Percentiles rank a stretch among this genome's conserved stretches.
phyloP scores from a whole-genome alignment of 768 basidiomycete genomes.

The Serendipita sp. region DNA sequence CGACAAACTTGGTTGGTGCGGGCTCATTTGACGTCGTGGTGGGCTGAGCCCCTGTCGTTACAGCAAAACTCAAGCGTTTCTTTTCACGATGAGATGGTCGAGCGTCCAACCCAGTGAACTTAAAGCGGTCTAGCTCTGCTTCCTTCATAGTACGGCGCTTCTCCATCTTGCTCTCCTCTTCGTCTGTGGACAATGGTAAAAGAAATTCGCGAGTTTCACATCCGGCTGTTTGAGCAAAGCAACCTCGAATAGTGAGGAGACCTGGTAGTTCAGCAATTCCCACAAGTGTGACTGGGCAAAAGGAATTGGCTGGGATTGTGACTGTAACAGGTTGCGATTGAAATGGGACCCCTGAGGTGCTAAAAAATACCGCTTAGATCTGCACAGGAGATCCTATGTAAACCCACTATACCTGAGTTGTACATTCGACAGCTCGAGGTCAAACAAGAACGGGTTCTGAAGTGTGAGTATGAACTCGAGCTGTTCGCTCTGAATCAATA shows the following conservation, averaged over 20 bases:
- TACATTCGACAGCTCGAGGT: slow-evolving; percentile 70
- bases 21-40: slow-evolving; percentile 18
- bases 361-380: slow-evolving; percentile 19
- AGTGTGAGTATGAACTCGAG: slow-evolving; percentile 71
- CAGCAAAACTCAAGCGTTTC: slow-evolving; percentile 3
- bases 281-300: slow-evolving; percentile 54
- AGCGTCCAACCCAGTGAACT: slow-evolving; percentile 57
- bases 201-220: slow-evolving; percentile 56
- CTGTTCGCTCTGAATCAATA: slow-evolving; percentile 68
- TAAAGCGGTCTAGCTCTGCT: slow-evolving; percentile 54
- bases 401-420: slow-evolving; percentile 47
- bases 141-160: slow-evolving; percentile 39
- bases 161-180: slow-evolving; percentile 40
- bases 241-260: slow-evolving; percentile 56
- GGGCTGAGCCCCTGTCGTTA: neutral
- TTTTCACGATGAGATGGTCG: slow-evolving; percentile 22
- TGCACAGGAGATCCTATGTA: slow-evolving; percentile 3
- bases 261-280: slow-evolving; percentile 55
- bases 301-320: slow-evolving; percentile 54
- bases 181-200: slow-evolving; percentile 53
- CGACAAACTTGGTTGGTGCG: slow-evolving; percentile 37
- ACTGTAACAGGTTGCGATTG: slow-evolving; percentile 47
- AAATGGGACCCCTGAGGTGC: slow-evolving; percentile 68
- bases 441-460: slow-evolving; percentile 86
- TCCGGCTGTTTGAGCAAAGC: slow-evolving; percentile 58